Evolutionary conservation across 1,284 basidiomycete genomes (phyloP), one percentile per base, ranked within the genome.

Genomic region (Trichosporon faecale): DNA sequence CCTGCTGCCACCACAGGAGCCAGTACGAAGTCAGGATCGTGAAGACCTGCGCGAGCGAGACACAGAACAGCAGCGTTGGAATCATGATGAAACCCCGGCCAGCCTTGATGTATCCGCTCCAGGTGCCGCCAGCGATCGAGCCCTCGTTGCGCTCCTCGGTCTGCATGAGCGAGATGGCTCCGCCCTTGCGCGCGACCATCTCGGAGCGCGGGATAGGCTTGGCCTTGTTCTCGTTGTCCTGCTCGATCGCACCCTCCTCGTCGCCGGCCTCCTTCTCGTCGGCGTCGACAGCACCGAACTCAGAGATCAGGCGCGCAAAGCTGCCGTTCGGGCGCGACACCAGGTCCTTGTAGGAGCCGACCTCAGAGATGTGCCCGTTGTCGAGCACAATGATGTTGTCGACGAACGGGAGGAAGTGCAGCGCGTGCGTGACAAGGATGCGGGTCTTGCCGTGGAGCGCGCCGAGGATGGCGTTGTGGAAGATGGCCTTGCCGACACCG

Each of bases 401-500:
- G 66, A 80, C 82, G 61, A 82, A 72, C 27, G 80, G 80, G 61
- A 78, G 79, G 77, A 78, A 85, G 79, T 86, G 85, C 7, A 86
- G 77, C 21, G 85, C 85, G 72, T 86, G 85, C 0, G 85, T 86
- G 64, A 85, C 85, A 65, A 95, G 88, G 40, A 95, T 86, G 40
- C 93, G 88, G 11, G 94, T 95, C 81, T 92, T 93, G 71, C 87
- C 88, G 16, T 77, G 74, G 5, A 87, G 80, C 8, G 85, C 87
- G 74, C 89, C 88, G 71, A 89, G 86, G 70, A 95, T 86, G 27
- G 94, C 91, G 74, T 95, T 90, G 76, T 91, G 88, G 85, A 96
- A 94, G 29, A 96, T 66, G 11, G 89, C 86, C 79, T 91, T 92
- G 55, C 92, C 93, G 61, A 96, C 93, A 76, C 95, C 93, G 3